Conservation (phyloP, 2,329 filamentous ascomycete species). For the Cercospora sp. region DNA sequence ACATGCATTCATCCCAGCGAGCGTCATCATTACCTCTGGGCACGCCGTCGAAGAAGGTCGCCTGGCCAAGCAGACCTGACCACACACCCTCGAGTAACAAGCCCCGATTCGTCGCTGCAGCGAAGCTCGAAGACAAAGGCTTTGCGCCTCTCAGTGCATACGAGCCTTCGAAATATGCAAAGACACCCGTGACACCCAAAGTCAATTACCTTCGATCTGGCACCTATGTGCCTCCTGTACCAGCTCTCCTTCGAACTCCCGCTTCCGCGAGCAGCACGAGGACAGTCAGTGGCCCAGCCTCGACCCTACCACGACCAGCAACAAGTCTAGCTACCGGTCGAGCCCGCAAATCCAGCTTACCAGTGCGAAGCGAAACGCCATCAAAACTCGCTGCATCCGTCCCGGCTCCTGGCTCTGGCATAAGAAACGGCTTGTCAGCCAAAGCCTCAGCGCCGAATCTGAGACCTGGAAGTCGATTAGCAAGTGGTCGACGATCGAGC, state of each 20-base stretch:
- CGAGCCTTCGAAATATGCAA: constrained; percentile 41
- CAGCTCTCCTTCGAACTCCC: constrained; percentile 17
- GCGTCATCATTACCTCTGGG: constrained; percentile 28
- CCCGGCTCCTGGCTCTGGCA: not conserved
- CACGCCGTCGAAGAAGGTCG: constrained; percentile 20
- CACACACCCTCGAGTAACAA: constrained; percentile 27
- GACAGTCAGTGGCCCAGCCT: constrained; percentile 21
- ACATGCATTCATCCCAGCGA: constrained; percentile 23
- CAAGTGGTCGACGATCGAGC: constrained; percentile 28
- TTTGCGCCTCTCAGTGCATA: constrained; percentile 38
- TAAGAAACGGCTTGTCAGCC: constrained; percentile 13
- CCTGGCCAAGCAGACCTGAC: constrained; percentile 26
- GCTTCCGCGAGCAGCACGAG: constrained; percentile 13
- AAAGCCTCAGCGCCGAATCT: constrained; percentile 27
- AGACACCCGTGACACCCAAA: constrained; percentile 35
- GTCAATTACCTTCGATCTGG: constrained; percentile 32
- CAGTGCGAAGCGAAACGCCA: constrained; percentile 24
- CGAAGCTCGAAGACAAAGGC: constrained; percentile 31
- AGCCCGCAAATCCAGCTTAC: constrained; percentile 30
- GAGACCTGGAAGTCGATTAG: constrained; percentile 20
- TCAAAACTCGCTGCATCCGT: constrained; percentile 10
- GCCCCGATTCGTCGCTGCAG: constrained; percentile 29
- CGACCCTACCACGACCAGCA: constrained; percentile 27
- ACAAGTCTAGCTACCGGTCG: constrained; percentile 18
- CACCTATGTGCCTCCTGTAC: constrained; percentile 12